Percentiles rank a stretch among this genome's conserved stretches.
These are phyloP conservation scores for Fraxinus quadrangulata DNA, from an alignment of 257 asterid genomes.

Conservation along the genomic window DNA sequence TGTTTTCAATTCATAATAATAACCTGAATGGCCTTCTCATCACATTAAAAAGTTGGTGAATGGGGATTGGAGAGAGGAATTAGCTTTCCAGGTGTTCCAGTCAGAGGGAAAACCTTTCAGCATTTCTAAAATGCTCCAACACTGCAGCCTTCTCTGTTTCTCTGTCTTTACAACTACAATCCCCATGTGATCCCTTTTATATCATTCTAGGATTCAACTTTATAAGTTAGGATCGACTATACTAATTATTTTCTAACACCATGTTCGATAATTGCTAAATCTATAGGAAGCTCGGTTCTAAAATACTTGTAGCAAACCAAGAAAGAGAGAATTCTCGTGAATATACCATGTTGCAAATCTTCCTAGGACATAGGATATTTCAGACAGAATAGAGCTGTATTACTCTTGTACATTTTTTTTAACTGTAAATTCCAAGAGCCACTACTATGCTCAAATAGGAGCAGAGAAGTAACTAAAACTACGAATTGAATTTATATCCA, in stretches of 20 bases:
- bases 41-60: slow-evolving; percentile 29
- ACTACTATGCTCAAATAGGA: no score
- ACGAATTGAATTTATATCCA: no score
- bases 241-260: not conserved
- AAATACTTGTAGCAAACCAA: not conserved
- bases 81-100: slow-evolving; percentile 57
- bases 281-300: not conserved
- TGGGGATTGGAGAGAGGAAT: not conserved
- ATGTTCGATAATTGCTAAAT: not conserved
- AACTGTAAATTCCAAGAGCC: not conserved
- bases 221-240: not conserved
- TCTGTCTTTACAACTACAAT: slow-evolving; percentile 50
- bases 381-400: not conserved
- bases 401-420: no score
- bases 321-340: not conserved
- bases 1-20: not conserved
- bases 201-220: slow-evolving; percentile 15
- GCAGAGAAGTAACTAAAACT: not conserved
- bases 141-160: slow-evolving; percentile 3
- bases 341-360: not conserved
- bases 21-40: slow-evolving; percentile 14
- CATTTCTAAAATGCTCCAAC: slow-evolving; percentile 17
- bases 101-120: slow-evolving; percentile 28
- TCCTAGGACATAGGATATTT: not conserved
- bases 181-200: slow-evolving; percentile 44